Evolutionary conservation across 2,329 filamentous ascomycete genomes (phyloP).

Genomic region (Thermoascus crustaceus): DNA sequence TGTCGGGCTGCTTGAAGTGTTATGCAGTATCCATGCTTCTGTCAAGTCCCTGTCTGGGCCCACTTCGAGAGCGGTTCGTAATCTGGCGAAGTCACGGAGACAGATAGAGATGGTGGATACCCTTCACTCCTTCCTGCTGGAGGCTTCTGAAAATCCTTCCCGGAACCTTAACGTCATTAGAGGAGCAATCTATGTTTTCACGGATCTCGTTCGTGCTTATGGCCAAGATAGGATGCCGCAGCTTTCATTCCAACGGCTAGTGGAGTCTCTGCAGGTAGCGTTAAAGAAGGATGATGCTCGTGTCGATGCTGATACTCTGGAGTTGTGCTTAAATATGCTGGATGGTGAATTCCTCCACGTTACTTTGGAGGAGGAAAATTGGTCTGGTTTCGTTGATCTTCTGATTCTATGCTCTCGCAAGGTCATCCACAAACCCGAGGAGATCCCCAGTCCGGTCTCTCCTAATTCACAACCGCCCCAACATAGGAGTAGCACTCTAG

Average conservation of each 20-base stretch:
- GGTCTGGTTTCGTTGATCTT: slow-evolving; percentile 24
- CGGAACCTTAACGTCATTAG: slow-evolving; percentile 34
- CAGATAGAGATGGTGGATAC: slow-evolving; percentile 32
- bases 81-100: slow-evolving; percentile 31
- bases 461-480: slow-evolving; percentile 16
- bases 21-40: slow-evolving; percentile 38
- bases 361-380: slow-evolving; percentile 24
- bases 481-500: slow-evolving; percentile 20
- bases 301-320: slow-evolving; percentile 32
- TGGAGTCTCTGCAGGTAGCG: slow-evolving; percentile 28
- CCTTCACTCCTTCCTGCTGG: slow-evolving; percentile 29
- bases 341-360: slow-evolving; percentile 29
- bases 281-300: slow-evolving; percentile 29
- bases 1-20: slow-evolving; percentile 30
- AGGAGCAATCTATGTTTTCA: slow-evolving; percentile 33
- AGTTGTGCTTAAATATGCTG: slow-evolving; percentile 32
- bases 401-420: slow-evolving; percentile 29
- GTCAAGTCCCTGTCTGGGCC: slow-evolving; percentile 36
- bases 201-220: slow-evolving; percentile 32
- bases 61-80: slow-evolving; percentile 35
- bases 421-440: slow-evolving; percentile 21
- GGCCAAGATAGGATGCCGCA: slow-evolving; percentile 31
- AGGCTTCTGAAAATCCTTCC: slow-evolving; percentile 23
- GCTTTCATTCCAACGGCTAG: slow-evolving; percentile 28
- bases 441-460: slow-evolving; percentile 12